Percentiles rank a stretch among this genome's conserved stretches.
These are phyloP conservation scores for Fremontodendron californicum DNA, from an alignment of 345 rosid genomes.

Conservation along the genomic window DNA sequence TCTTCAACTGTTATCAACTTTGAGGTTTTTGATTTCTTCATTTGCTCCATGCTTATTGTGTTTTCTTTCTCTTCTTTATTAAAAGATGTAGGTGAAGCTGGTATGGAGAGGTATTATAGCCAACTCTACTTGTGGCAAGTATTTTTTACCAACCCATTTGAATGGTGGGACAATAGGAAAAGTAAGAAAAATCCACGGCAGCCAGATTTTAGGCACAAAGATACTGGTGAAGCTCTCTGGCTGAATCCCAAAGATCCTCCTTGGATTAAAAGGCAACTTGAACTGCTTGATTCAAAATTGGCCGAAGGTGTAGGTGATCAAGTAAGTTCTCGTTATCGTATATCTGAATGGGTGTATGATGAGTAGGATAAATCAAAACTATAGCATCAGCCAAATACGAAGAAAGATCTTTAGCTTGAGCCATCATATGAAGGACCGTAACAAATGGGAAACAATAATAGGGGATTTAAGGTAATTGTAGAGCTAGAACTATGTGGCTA, in stretches of 20 bases:
- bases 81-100: slow-evolving; percentile 31
- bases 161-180: slow-evolving; percentile 82
- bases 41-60: background rate
- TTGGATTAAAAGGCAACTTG: slow-evolving; percentile 61
- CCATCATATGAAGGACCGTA: background rate
- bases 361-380: slow-evolving; percentile 11
- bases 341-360: slow-evolving; percentile 50
- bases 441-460: background rate
- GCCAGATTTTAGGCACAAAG: slow-evolving; percentile 79
- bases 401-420: background rate
- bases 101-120: slow-evolving; percentile 22
- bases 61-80: background rate
- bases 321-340: slow-evolving; percentile 13
- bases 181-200: slow-evolving; percentile 38
- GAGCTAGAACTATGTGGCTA: background rate
- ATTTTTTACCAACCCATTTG: slow-evolving; percentile 58
- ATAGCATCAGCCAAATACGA: background rate
- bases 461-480: background rate
- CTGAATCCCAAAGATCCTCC: slow-evolving; percentile 45
- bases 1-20: background rate
- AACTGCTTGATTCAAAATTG: slow-evolving; percentile 48
- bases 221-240: slow-evolving; percentile 75
- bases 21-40: background rate
- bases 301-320: slow-evolving; percentile 22
- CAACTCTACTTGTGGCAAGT: slow-evolving; percentile 66